Base-by-base conservation (phyloP, 2,329 filamentous ascomycete species). In the Aspergillus sp. region DNA sequence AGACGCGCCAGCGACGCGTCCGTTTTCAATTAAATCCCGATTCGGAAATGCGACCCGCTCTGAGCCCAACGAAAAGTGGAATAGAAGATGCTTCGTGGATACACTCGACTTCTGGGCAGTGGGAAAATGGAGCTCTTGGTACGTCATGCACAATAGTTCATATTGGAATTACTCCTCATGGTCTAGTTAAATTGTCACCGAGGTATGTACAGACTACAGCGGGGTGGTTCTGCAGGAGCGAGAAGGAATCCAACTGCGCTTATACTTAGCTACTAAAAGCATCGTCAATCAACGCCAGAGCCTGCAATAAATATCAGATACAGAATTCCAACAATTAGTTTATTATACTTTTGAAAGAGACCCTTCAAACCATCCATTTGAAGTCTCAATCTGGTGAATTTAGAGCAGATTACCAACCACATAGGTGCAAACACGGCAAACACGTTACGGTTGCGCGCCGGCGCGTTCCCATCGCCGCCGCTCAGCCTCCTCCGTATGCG, bases 11-110 rank as follows among this genome's bases (percentile, higher is more conserved):
- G 23, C 21, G 38, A 65, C 63, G 63, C 67, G 66, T 68, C 49
- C 51, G 19, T 55, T 70, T 67, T 67, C 72, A 76, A 76, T 78
- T 78, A 72, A 74, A 56, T 59, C 70, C 65, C 36, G 49, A 66
- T 71, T 59, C 30, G 71, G 73, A 68, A 65, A 65, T 51, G 25
- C n/a, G 55, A 30, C 19, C 51, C 58, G 43, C 59, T 54, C 39
- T 41, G 49, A 9, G 15, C 23, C 17, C 38, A 55, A 12, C 23
- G 41, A 52, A 38, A 30, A 28, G 38, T 36, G 32, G 32, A 36
- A 36, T 36, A 36, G 1, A 36, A 36, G 13, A 36, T 36, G 32
- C 32, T 13, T 36, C 32, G 30, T 36, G 36, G 25, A 49, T 28
- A 21, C 15, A 3, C 17, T 54, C 53, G 4, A 36, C 32, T 13